Conservation (phyloP, 192 early-diverging fungal species). For the Spizellomyces sp. region DNA sequence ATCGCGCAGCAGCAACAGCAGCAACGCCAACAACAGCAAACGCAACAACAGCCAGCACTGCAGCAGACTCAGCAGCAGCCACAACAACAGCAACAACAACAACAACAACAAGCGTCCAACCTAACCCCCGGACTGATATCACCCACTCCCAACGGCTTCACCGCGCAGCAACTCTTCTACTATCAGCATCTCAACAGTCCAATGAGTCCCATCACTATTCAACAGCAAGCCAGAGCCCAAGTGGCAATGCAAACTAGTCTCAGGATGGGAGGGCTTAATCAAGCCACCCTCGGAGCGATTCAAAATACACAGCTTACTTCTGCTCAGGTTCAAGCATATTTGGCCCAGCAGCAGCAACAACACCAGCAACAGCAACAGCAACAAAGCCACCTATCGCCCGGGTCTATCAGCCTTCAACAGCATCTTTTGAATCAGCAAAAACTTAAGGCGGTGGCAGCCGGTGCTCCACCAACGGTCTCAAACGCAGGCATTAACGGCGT, state of each 20-base stretch:
- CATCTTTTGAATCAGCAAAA: constrained; percentile 27
- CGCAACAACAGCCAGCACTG: constrained; percentile 9
- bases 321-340: constrained; percentile 23
- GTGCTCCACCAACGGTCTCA: neutral
- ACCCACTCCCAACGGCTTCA: constrained; percentile 21
- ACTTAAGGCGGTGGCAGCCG: constrained; percentile 15
- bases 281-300: constrained; percentile 6
- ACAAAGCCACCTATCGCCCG: neutral
- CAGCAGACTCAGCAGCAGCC: constrained; percentile 18
- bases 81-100: constrained; percentile 26
- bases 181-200: constrained; percentile 23
- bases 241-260: constrained; percentile 18
- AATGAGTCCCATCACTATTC: neutral
- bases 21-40: constrained; percentile 13
- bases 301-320: constrained; percentile 1
- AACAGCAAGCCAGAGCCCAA: constrained; percentile 22
- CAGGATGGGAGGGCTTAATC: constrained; percentile 7
- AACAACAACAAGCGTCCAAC: neutral
- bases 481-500: neutral
- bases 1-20: constrained; percentile 18
- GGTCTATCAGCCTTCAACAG: constrained; percentile 2
- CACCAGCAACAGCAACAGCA: constrained; percentile 28
- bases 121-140: neutral
- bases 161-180: constrained; percentile 26
- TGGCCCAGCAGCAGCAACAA: constrained; percentile 26